Evolutionary conservation across 2,329 filamentous ascomycete species (phyloP).

Genomic region (Fusarium sarcochroum): DNA sequence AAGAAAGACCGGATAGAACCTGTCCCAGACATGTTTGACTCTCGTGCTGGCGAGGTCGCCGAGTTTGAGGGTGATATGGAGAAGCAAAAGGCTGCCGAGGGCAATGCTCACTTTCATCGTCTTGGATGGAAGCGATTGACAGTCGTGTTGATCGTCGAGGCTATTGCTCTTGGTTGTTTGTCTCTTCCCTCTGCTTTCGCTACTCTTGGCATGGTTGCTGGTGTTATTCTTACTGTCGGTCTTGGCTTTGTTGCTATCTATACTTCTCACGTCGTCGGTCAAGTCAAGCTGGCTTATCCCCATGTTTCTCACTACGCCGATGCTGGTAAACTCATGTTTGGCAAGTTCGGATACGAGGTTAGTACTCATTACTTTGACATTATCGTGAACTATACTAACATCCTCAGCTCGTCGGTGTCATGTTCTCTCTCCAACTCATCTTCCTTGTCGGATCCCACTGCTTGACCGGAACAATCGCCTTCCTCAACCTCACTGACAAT

Average conservation of each 20-base stretch:
- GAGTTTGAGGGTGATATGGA: slow-evolving; percentile 61
- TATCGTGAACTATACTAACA: background rate
- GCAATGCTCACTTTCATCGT: slow-evolving; percentile 64
- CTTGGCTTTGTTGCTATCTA: slow-evolving; percentile 64
- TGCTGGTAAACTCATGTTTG: slow-evolving; percentile 73
- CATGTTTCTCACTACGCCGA: slow-evolving; percentile 77
- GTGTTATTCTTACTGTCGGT: slow-evolving; percentile 59
- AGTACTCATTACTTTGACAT: background rate
- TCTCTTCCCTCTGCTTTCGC: slow-evolving; percentile 67
- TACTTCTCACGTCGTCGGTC: slow-evolving; percentile 62
- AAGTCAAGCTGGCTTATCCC: slow-evolving; percentile 66
- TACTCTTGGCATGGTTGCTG: slow-evolving; percentile 67
- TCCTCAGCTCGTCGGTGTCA: slow-evolving; percentile 65
- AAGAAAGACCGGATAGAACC: slow-evolving; percentile 22
- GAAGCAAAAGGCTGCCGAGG: slow-evolving; percentile 62
- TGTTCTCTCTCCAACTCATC: slow-evolving; percentile 74
- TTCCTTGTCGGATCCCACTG: slow-evolving; percentile 82
- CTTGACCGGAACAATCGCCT: slow-evolving; percentile 77
- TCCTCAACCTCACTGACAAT: slow-evolving; percentile 74
- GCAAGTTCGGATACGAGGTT: slow-evolving; percentile 69
- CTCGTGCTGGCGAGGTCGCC: slow-evolving; percentile 52
- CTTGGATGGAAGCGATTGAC: slow-evolving; percentile 71
- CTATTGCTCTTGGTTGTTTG: slow-evolving; percentile 67
- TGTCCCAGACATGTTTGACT: slow-evolving; percentile 48
- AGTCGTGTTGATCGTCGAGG: slow-evolving; percentile 69